Conservation (phyloP, 108 stramenopile species). For the Fragilaria crotonensis region DNA sequence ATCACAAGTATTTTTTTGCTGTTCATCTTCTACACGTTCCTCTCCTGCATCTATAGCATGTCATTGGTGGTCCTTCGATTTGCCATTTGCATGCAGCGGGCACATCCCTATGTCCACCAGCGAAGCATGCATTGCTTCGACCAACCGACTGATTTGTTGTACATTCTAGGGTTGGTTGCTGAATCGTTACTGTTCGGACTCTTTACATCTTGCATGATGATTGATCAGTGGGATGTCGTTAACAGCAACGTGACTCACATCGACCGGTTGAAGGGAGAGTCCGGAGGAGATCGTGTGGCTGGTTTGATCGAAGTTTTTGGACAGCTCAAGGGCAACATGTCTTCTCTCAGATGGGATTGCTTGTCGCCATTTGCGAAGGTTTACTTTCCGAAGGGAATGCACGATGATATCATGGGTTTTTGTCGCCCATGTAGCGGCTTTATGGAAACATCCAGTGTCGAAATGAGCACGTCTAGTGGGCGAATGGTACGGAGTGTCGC, state of each 20-base stretch:
- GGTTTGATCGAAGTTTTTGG: slow-evolving; percentile 83
- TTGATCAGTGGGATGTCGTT: slow-evolving; percentile 92
- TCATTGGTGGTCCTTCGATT: slow-evolving; percentile 59
- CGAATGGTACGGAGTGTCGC: slow-evolving; percentile 26
- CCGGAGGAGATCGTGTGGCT: slow-evolving; percentile 27
- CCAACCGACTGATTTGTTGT: slow-evolving; percentile 56
- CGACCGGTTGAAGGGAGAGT: slow-evolving; percentile 87
- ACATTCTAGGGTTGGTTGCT: slow-evolving; percentile 55
- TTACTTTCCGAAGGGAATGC: slow-evolving; percentile 60
- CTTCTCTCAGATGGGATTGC: slow-evolving; percentile 66
- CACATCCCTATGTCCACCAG: slow-evolving; percentile 5
- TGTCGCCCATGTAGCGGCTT: slow-evolving; percentile 55
- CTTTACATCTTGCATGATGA: slow-evolving; percentile 98
- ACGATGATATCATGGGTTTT: slow-evolving; percentile 80
- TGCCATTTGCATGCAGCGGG: slow-evolving; percentile 43
- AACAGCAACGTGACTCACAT: slow-evolving; percentile 91
- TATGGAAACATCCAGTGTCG: neutral
- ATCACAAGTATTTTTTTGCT: slow-evolving; percentile 99
- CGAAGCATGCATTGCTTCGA: slow-evolving; percentile 47
- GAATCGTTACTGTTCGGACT: slow-evolving; percentile 92
- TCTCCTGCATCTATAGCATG: slow-evolving; percentile 83
- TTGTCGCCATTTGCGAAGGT: slow-evolving; percentile 71
- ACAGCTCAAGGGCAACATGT: slow-evolving; percentile 7
- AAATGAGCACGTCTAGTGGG: slow-evolving; percentile 4
- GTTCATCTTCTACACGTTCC: slow-evolving; percentile 93